Evolutionary conservation across 371 early-diverging fungal species (phyloP).

Genomic region (Circinella minor): DNA sequence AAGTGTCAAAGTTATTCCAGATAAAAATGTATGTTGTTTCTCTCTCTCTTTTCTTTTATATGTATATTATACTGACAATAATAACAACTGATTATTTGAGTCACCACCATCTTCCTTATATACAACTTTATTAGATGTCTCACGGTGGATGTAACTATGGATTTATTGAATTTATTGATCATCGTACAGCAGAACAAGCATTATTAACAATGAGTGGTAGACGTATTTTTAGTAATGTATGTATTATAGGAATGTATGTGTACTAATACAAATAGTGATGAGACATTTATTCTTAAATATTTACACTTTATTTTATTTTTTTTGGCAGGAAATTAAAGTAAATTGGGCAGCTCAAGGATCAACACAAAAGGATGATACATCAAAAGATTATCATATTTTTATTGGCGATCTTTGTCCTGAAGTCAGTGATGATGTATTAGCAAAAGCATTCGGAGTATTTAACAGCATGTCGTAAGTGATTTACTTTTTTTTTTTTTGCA

Average conservation of each 20-base stretch:
- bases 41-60: background rate
- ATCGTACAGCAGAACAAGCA: conserved; percentile 74
- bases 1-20: conserved; percentile 81
- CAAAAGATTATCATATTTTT: conserved; percentile 82
- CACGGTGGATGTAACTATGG: conserved; percentile 75
- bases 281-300: background rate
- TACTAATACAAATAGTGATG: background rate
- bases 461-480: conserved; percentile 65
- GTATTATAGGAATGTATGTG: background rate
- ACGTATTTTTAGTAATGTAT: conserved; percentile 63
- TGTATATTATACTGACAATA: too few species aligned
- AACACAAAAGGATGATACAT: conserved; percentile 59
- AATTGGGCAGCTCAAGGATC: conserved; percentile 51
- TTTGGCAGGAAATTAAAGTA: conserved; percentile 45
- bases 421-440: conserved; percentile 74
- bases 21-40: conserved; percentile 41
- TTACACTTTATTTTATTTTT: background rate
- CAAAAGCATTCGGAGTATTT: conserved; percentile 68
- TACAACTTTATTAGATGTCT: background rate
- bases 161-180: conserved; percentile 84
- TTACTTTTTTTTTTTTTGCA: background rate
- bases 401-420: conserved; percentile 88
- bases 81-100: background rate
- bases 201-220: conserved; percentile 79
- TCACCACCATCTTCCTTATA: background rate